Evolutionary conservation across 1,284 basidiomycete genomes (phyloP), one percentile per base, ranked within the genome.

Genomic region (Acaromyces ingoldii): DNA sequence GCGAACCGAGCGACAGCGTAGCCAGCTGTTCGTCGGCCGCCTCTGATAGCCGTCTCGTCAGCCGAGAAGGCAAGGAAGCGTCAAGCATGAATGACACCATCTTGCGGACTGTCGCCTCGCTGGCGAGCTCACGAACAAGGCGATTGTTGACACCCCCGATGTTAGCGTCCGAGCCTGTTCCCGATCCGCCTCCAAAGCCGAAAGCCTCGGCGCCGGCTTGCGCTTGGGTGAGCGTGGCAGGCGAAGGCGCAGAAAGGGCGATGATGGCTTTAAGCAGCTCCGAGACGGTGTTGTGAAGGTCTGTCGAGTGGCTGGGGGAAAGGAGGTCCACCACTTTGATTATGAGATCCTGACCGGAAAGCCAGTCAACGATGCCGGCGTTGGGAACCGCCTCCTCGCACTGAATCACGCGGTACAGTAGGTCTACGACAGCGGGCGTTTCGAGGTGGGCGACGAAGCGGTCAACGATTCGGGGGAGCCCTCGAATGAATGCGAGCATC

Each of bases 221-320:
- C 63, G 77, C 54, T 29, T 73, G 69, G 25, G 62, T 65, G 54
- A 70, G 78, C 67, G 33, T 77, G 65, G 84, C 85, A 2, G 89
- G 87, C 1, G 90, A 87, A 3, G 91, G 90, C 1, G 91, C 88
- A 17, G 91, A 89, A 79, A 97, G 87, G 22, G 91, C 88, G 63
- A 98, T 91, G 63, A 97, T 91, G 50, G 87, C 87, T 76, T 95
- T 95, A 70, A 98, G 84, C 46, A 97, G 82, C 59, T 99, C 95
- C 1, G 91, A 83, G 28, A 91, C 89, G 43, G 91, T 85, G 25
- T 84, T 82, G 76, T 98, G 93, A 54, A 88, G 84, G 58, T 91
- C 86, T 17, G 84, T 80, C 9, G 85, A 83, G 56, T 89, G 80
- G 9, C 81, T 76, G 0, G 95, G 91, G 0, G 91, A 88, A 15